phyloP scores from a whole-genome alignment of 345 rosid genomes.

The Corchorus olitorius region DNA sequence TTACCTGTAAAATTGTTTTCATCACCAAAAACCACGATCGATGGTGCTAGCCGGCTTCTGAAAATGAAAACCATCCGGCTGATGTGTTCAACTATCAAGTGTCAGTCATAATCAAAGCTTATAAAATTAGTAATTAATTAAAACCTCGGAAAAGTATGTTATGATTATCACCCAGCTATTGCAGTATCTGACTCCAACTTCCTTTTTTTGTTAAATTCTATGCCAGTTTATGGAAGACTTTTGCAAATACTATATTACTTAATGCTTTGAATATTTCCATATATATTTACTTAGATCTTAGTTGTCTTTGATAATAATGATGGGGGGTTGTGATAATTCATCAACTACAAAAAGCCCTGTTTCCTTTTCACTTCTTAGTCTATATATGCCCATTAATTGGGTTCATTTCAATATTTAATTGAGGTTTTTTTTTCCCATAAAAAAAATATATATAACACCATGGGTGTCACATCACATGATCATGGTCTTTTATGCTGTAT shows the following conservation, averaged over 20 bases:
- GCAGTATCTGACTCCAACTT: conserved; percentile 14
- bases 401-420: too few species aligned
- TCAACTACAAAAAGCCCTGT: neutral
- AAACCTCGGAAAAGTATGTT: neutral
- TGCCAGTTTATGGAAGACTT: neutral
- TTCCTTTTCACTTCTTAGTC: too few species aligned
- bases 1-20: neutral
- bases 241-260: neutral
- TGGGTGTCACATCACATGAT: too few species aligned
- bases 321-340: neutral
- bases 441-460: too few species aligned
- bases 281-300: neutral
- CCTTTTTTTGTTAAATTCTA: neutral
- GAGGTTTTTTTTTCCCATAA: too few species aligned
- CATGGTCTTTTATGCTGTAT: too few species aligned
- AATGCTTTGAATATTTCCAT: neutral
- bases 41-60: neutral
- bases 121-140: neutral
- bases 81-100: conserved; percentile 9
- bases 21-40: neutral
- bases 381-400: too few species aligned
- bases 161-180: conserved; percentile 8
- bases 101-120: neutral
- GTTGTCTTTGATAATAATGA: neutral
- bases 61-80: neutral